Conservation (phyloP, 2,329 filamentous ascomycete species). For the Botrytis sinoallii region DNA sequence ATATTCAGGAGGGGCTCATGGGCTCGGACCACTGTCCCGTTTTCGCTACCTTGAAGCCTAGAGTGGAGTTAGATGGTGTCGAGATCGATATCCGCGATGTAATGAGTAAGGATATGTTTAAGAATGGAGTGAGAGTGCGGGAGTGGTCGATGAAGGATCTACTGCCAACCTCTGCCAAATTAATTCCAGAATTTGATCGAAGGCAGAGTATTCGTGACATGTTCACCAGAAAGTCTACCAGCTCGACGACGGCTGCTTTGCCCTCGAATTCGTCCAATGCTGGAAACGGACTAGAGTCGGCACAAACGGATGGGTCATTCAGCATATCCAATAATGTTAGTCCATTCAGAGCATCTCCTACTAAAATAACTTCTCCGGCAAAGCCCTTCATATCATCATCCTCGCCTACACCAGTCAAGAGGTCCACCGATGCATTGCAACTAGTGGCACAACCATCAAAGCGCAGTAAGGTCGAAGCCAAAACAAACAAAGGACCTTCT, state of each 20-base stretch:
- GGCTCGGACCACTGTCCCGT: constrained; percentile 97
- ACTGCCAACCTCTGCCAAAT: constrained; percentile 72
- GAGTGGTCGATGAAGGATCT: constrained; percentile 66
- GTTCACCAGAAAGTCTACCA: constrained; percentile 62
- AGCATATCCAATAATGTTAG: not conserved
- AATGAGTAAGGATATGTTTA: constrained; percentile 78
- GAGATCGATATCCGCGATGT: constrained; percentile 62
- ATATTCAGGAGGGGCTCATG: constrained; percentile 91
- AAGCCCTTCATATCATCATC: not conserved
- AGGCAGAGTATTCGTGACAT: constrained; percentile 88
- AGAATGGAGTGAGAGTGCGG: constrained; percentile 59
- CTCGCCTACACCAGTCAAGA: constrained; percentile 21
- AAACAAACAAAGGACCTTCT: constrained; percentile 25
- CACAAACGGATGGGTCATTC: not conserved
- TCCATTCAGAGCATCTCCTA: not conserved
- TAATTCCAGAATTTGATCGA: constrained; percentile 84
- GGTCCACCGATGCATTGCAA: constrained; percentile 19
- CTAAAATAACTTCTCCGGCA: not conserved
- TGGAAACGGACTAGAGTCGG: not conserved
- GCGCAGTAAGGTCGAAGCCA: constrained; percentile 46
- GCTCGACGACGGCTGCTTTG: not conserved
- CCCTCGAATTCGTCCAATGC: not conserved
- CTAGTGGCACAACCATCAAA: constrained; percentile 42
- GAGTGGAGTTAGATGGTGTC: constrained; percentile 49
- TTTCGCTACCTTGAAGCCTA: constrained; percentile 69